Evolutionary conservation across 192 early-diverging fungal genomes (phyloP), one percentile per base, ranked within the genome.

Genomic region (Spizellomyces sp.): DNA sequence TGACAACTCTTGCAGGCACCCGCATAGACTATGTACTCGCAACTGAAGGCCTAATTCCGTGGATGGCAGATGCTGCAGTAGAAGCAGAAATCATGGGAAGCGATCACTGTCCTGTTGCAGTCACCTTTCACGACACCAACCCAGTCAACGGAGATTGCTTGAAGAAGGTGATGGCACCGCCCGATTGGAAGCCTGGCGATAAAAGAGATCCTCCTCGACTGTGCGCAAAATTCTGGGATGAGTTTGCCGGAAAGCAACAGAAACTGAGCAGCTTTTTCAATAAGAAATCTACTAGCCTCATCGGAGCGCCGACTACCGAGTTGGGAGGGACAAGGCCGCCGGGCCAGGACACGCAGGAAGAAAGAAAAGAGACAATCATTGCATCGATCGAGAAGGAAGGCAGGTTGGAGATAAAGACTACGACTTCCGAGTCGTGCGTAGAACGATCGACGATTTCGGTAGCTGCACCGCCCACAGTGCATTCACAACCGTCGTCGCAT

Each of bases 91-190:
- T 93, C 10, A 73, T 87, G 58, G 93, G 93, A 8, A 90, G 88
- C 14, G 93, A 95, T 75, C 93, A 95, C 71, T 95, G 93, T 67
- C 92, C 91, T 2, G 89, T 94, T 2, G 70, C 80, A 6, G 75
- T 68, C 21, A 10, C 43, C 1, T 41, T 81, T 7, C 44, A 54
- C 19, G 75, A 62, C 42, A 42, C 9, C 19, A 63, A 82, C 54
- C 77, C 72, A 15, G 64, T 50, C 19, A 75, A 74, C 8, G 73
- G 73, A 8, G 57, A 45, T 36, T 4, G 15, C 5, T 68, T 79
- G 1, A 5, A 10, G 8, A 73, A 57, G 5, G 74, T 66, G 17
- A 64, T 75, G 52, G 60, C 58, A 5, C 52, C 66, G 6, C 12
- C 43, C 9, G 62, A 59, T 5, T 68, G 72, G 42, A 72, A 47